These are phyloP conservation scores for Protostelium mycophagum DNA, from an alignment of 78 protist species.

Conservation along the genomic window DNA sequence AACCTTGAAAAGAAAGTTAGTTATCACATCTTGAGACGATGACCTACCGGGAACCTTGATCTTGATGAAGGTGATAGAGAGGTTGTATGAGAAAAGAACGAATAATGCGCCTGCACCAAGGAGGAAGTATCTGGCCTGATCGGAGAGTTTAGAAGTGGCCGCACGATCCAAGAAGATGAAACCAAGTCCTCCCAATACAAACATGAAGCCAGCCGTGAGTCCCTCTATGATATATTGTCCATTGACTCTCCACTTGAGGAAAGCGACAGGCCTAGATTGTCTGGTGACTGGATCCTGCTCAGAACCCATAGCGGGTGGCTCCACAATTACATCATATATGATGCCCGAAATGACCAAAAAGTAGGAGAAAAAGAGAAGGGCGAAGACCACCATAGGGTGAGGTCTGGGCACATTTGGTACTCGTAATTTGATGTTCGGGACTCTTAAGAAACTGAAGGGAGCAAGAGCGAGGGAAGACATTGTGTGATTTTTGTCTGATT, in stretches of 20 bases:
- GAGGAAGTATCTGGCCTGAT: slow-evolving; percentile 24
- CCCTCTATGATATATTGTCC: slow-evolving; percentile 81
- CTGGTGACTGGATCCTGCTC: slow-evolving; percentile 32
- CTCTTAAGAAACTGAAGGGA: slow-evolving; percentile 49
- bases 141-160: slow-evolving; percentile 1
- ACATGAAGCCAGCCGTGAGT: slow-evolving; percentile 64
- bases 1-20: not conserved
- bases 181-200: slow-evolving; percentile 66
- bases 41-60: slow-evolving; percentile 64
- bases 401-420: slow-evolving; percentile 39
- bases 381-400: slow-evolving; percentile 44
- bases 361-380: slow-evolving; percentile 45
- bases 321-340: slow-evolving; percentile 70
- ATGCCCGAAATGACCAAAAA: slow-evolving; percentile 64
- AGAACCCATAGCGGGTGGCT: slow-evolving; percentile 74
- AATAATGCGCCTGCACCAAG: slow-evolving; percentile 32
- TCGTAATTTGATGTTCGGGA: slow-evolving; percentile 47
- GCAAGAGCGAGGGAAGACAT: slow-evolving; percentile 41
- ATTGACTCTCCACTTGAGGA: slow-evolving; percentile 68
- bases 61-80: slow-evolving; percentile 54
- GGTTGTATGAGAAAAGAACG: slow-evolving; percentile 41
- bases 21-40: not conserved
- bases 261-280: slow-evolving; percentile 50
- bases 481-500: no score
- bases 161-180: slow-evolving; percentile 57